Evolutionary conservation across 1,139 yeast genomes (phyloP), one percentile per base, ranked within the genome.

Genomic region (Candida frijolesensis): DNA sequence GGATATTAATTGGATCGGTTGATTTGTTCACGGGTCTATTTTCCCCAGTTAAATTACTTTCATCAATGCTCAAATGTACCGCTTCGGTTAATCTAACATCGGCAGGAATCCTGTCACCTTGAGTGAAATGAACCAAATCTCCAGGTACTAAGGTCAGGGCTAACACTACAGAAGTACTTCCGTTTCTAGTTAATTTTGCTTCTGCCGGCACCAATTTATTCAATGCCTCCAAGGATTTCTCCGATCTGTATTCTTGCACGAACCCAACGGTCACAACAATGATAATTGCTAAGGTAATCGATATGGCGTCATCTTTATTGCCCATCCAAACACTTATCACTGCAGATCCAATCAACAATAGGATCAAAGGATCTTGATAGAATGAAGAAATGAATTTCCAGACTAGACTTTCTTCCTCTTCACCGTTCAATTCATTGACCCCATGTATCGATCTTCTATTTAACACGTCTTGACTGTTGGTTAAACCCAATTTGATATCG

Each of bases 41-140:
- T 70, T 94, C 99, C 51, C 99, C 99, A 1, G 99, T 94, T 59
- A 94, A 78, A 64, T 90, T 90, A 68, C 95, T 85, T 69, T 94
- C 98, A 70, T 92, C 98, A 52, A 94, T 84, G 32, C 86, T 73
- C 57, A 94, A 76, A 62, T 90, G 94, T 19, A 83, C 87, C 1
- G 96, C 83, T 53, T 87, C 86, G 2, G 85, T 79, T 51, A 94
- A 76, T 62, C 98, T 80, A 42, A 92, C 72, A 68, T 94, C 98
- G 0, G 98, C 98, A 1, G 99, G 98, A 49, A 94, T 86, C 57
- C 97, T 79, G 68, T 94, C 99, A 59, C 99, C 99, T 51, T 90
- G 94, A 40, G 84, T 68, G 61, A 94, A 89, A 61, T 85, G 88
- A 37, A 94, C 96, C 63, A 94, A 71, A 66, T 94, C 98, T 47